Conservation (phyloP, 2,329 filamentous ascomycete species). For the Penicillium italicum region DNA sequence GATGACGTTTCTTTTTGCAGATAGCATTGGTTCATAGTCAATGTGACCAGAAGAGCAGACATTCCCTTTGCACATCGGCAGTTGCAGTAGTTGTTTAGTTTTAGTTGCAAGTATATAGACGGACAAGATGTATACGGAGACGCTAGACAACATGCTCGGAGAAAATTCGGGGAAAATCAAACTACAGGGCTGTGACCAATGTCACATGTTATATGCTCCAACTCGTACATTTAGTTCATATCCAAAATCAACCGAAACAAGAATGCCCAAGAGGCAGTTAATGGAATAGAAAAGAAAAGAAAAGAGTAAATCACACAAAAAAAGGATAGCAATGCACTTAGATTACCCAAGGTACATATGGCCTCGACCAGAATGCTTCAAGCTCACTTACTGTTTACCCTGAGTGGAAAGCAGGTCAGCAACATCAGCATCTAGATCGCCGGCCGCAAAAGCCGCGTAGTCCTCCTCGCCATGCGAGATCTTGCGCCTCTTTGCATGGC, state of each 20-base stretch:
- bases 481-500: conserved; percentile 49
- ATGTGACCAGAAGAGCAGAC: neutral
- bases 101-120: too few species aligned
- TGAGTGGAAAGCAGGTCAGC: conserved; percentile 55
- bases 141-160: neutral
- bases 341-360: neutral
- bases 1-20: conserved; percentile 23
- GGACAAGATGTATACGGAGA: neutral
- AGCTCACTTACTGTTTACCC: conserved; percentile 23
- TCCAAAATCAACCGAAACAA: neutral
- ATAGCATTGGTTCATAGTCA: conserved; percentile 15
- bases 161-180: neutral
- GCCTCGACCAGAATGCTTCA: neutral
- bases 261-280: neutral
- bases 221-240: neutral
- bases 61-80: neutral
- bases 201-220: neutral
- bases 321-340: neutral
- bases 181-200: neutral
- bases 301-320: neutral
- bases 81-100: neutral
- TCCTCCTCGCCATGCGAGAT: conserved; percentile 44
- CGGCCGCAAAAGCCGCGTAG: conserved; percentile 48
- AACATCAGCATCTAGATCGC: conserved; percentile 60
- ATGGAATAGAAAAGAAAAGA: neutral